These are phyloP conservation scores for Fusarium subglutinans DNA, from an alignment of 2,329 filamentous ascomycete species.

Conservation along the genomic window DNA sequence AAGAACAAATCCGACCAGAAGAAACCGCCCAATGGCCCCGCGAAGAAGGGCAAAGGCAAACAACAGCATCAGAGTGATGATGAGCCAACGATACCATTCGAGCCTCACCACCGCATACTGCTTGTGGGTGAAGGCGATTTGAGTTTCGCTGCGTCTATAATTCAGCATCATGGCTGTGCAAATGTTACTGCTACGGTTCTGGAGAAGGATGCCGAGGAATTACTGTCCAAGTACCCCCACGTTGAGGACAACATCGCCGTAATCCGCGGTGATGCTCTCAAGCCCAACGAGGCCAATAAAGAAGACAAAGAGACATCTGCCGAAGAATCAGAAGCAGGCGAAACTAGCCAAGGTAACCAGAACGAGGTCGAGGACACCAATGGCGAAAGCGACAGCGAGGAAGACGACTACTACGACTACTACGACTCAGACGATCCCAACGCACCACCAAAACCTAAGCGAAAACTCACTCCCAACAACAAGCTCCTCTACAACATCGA, in stretches of 20 bases:
- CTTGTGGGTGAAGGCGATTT: conserved; percentile 84
- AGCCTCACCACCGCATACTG: conserved; percentile 72
- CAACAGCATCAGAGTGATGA: conserved; percentile 42
- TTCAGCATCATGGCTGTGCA: conserved; percentile 71
- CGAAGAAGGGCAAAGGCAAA: conserved; percentile 38
- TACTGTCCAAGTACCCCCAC: conserved; percentile 80
- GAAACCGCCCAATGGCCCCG: conserved; percentile 32
- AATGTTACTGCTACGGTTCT: conserved; percentile 75
- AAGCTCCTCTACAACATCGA: conserved; percentile 70
- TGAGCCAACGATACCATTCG: conserved; percentile 72
- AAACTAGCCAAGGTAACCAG: conserved; percentile 4
- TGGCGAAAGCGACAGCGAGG: conserved; percentile 27
- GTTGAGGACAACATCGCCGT: conserved; percentile 66
- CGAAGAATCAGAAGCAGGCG: conserved; percentile 1
- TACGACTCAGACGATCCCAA: conserved; percentile 33
- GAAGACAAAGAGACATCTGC: neutral
- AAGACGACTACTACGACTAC: conserved; percentile 32
- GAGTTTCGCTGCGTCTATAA: conserved; percentile 76
- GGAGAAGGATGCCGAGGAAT: conserved; percentile 64
- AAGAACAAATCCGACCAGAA: conserved; percentile 30
- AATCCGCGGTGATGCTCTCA: conserved; percentile 48
- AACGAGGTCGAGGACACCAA: conserved; percentile 20
- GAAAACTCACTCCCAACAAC: conserved; percentile 40
- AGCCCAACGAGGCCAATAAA: conserved; percentile 22
- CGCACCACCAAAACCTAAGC: conserved; percentile 24